Evolutionary conservation across 2,329 filamentous ascomycete species (phyloP), one percentile per base, ranked within the genome.

Genomic region (Pyrenochaeta sp.): DNA sequence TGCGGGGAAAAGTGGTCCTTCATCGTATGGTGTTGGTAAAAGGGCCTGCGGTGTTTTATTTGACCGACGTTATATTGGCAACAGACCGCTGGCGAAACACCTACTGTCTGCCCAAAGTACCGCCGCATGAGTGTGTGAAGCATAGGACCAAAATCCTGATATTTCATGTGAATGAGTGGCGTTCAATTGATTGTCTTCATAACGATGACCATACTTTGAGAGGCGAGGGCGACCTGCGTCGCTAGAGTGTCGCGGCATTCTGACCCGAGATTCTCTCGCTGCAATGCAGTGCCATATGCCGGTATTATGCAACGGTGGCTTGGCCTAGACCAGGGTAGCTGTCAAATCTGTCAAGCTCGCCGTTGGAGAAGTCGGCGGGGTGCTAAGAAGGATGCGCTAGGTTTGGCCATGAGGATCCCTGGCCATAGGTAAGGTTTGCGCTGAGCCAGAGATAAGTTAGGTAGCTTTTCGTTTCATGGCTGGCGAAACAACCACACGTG

Each of bases 111-210:
- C n/a, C n/a, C n/a, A n/a, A n/a, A n/a, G n/a, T n/a, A n/a, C n/a
- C n/a, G n/a, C n/a, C n/a, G n/a, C n/a, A n/a, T n/a, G n/a, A 28
- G 15, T 28, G 26, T 21, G 18, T 18, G 35, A 17, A 17, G n/a
- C 17, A 19, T 4, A n/a, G 21, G 19, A 9, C n/a, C 35, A 38
- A 18, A 23, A 18, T n/a, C 17, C 18, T 19, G 24, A 24, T 15
- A 22, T 36, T 15, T 13, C 8, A 15, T 30, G 6, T 4, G n/a
- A n/a, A n/a, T 24, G 21, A 30, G 30, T 37, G 21, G 43, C 22
- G 41, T 27, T 22, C 22, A 29, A 39, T 45, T 26, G 26, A 47
- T 44, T 27, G 44, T 41, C 29, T 19, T 32, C 20, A 23, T 35
- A 29, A 19, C 35, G 28, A 14, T 13, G 17, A 43, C 32, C 35